These are phyloP conservation scores for Apiotrichum gracile DNA, from an alignment of 1,284 basidiomycete genomes.

Conservation along the genomic window DNA sequence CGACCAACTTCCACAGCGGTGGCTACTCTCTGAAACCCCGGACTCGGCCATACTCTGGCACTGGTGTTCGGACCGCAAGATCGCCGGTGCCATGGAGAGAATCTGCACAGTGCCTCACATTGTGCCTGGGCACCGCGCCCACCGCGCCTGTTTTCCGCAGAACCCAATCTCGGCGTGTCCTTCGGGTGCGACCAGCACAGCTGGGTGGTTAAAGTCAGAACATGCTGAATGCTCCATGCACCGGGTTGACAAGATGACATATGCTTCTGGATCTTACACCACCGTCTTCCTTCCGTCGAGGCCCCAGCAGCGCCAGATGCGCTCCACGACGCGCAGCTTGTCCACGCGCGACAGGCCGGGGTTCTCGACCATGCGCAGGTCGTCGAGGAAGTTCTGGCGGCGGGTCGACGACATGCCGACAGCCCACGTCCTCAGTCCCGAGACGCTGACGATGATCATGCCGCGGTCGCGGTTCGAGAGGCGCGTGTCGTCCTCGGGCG, in stretches of 20 bases:
- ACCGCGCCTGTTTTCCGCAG: too few species aligned
- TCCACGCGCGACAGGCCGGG: slow-evolving; percentile 59
- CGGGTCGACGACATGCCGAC: slow-evolving; percentile 30
- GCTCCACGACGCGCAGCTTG: slow-evolving; percentile 69
- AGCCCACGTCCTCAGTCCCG: slow-evolving; percentile 45
- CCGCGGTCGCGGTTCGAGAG: slow-evolving; percentile 49
- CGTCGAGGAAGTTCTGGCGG: slow-evolving; percentile 72
- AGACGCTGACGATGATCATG: slow-evolving; percentile 49
- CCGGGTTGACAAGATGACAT: too few species aligned
- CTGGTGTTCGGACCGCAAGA: too few species aligned
- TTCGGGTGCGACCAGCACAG: too few species aligned
- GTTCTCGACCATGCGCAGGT: slow-evolving; percentile 77
- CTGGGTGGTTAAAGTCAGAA: too few species aligned
- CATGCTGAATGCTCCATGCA: not conserved
- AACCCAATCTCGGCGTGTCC: too few species aligned
- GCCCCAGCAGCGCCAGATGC: slow-evolving; percentile 90
- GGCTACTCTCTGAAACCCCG: too few species aligned
- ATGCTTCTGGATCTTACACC: not conserved
- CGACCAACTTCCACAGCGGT: too few species aligned
- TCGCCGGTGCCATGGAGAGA: too few species aligned
- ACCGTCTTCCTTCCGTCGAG: slow-evolving; percentile 20
- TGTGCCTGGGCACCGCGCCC: too few species aligned
- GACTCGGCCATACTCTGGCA: too few species aligned
- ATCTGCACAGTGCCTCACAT: too few species aligned
- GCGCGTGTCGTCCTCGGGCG: slow-evolving; percentile 36